phyloP scores from a whole-genome alignment of 805 yeast species.

The Torulaspora quercuum region DNA sequence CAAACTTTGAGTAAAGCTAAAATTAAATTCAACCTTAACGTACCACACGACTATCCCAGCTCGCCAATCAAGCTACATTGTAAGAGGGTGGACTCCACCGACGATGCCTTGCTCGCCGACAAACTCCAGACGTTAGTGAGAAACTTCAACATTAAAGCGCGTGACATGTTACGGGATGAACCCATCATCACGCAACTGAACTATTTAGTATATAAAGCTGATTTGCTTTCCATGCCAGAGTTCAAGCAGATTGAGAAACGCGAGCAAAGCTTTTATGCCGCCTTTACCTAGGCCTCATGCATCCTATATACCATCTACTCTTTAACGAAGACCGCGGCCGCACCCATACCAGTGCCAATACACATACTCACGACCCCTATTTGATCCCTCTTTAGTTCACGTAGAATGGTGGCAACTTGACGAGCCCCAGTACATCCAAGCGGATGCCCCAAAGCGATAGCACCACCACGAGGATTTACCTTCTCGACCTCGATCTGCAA shows the following conservation, averaged over 20 bases:
- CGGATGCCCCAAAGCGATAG: slow-evolving; percentile 95
- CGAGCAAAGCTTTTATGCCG: slow-evolving; percentile 17
- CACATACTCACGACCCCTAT: slow-evolving; percentile 95
- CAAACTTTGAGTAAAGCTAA: slow-evolving; percentile 8
- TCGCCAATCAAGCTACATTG: slow-evolving; percentile 21
- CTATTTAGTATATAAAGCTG: slow-evolving; percentile 23
- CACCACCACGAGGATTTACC: slow-evolving; percentile 94
- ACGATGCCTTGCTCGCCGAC: slow-evolving; percentile 6
- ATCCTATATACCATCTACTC: slow-evolving; percentile 47
- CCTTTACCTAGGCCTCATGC: slow-evolving; percentile 4
- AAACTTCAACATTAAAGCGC: slow-evolving; percentile 27
- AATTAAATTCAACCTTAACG: slow-evolving; percentile 17
- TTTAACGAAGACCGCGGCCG: slow-evolving; percentile 79
- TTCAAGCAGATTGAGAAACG: slow-evolving; percentile 20
- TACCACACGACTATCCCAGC: slow-evolving; percentile 31
- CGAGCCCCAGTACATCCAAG: slow-evolving; percentile 89
- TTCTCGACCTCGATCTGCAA: slow-evolving; percentile 63
- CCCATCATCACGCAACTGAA: slow-evolving; percentile 28
- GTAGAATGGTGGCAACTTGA: slow-evolving; percentile 82
- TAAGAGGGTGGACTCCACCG: slow-evolving; percentile 2
- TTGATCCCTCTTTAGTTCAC: slow-evolving; percentile 75
- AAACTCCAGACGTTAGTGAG: slow-evolving; percentile 13
- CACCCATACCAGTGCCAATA: slow-evolving; percentile 98
- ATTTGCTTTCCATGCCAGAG: slow-evolving; percentile 13
- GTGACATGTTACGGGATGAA: slow-evolving; percentile 13